A percentile compares a stretch with the other conserved stretches of the same genome.
Evolutionary conservation across 179 eudicot genomes (phyloP).

Genomic region (Beta corolliflora): DNA sequence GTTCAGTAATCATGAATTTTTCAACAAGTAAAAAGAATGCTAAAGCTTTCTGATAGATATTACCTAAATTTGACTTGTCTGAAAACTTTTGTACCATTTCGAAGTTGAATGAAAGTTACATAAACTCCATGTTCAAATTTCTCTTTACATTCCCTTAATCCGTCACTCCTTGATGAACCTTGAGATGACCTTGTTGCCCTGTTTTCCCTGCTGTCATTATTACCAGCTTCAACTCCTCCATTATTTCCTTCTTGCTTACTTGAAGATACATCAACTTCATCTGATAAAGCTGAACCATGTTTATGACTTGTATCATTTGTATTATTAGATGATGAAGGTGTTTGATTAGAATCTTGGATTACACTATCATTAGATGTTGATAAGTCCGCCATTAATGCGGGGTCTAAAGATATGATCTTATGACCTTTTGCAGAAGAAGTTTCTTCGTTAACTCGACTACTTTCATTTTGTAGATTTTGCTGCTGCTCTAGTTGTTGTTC

Average conservation of each 20-base stretch:
- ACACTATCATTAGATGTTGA: conserved; percentile 36
- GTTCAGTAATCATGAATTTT: no score
- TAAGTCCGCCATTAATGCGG: conserved; percentile 31
- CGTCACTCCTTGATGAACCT: conserved; percentile 32
- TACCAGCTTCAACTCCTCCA: conserved; percentile 18
- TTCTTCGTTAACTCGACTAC: conserved; percentile 19
- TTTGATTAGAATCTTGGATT: conserved; percentile 25
- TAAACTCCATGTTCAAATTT: conserved; percentile 93
- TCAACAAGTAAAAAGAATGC: neutral
- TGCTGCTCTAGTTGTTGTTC: neutral
- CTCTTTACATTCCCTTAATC: conserved; percentile 58
- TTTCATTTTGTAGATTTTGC: neutral
- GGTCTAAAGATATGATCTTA: conserved; percentile 28
- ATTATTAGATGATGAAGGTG: conserved; percentile 24
- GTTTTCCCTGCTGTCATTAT: conserved; percentile 32
- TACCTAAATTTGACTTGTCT: conserved; percentile 90
- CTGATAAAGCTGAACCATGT: neutral
- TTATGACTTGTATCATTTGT: conserved; percentile 24
- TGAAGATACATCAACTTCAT: conserved; percentile 24
- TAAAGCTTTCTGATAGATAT: neutral
- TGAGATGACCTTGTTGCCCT: conserved; percentile 27
- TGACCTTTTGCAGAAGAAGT: conserved; percentile 23
- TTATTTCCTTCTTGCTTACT: conserved; percentile 14
- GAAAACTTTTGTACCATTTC: conserved; percentile 68
- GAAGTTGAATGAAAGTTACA: conserved; percentile 57